Evolutionary conservation across 2,329 filamentous ascomycete genomes (phyloP).

Genomic region (Nemania serpens): DNA sequence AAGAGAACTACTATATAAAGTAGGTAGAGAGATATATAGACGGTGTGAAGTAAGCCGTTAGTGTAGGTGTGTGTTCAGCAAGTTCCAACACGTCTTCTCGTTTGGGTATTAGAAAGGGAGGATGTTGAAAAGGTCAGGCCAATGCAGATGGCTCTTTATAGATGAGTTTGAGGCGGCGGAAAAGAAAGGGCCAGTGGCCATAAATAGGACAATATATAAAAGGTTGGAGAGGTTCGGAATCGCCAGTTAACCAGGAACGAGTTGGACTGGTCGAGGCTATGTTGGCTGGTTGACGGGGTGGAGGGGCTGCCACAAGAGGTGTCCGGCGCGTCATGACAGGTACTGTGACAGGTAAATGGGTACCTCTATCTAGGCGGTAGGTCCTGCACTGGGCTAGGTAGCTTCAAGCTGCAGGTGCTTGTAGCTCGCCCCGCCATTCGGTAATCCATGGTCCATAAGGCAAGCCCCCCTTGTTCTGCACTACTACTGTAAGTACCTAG

Average conservation of each 20-base stretch:
- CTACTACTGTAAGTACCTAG: too few relatives aligned
- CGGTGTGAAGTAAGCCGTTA: too few relatives aligned
- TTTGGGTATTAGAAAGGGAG: too few relatives aligned
- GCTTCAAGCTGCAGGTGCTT: slow-evolving; percentile 29
- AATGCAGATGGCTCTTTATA: slow-evolving; percentile 19
- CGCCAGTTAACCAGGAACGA: slow-evolving; percentile 11
- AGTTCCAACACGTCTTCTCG: too few relatives aligned
- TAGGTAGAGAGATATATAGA: not conserved
- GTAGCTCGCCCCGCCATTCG: not conserved
- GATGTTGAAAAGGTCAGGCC: not conserved
- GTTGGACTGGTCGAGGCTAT: slow-evolving; percentile 26
- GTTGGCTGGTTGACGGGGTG: slow-evolving; percentile 17
- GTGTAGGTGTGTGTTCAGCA: too few relatives aligned
- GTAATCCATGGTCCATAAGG: too few relatives aligned
- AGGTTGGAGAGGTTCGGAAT: slow-evolving; percentile 23
- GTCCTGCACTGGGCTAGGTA: too few relatives aligned
- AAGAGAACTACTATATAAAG: slow-evolving; percentile 11
- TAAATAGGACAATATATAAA: slow-evolving; percentile 23
- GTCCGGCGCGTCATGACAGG: too few relatives aligned
- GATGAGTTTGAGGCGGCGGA: slow-evolving; percentile 1
- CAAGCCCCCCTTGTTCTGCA: too few relatives aligned
- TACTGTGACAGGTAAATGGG: slow-evolving; percentile 13
- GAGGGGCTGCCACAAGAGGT: slow-evolving; percentile 13
- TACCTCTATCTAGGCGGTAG: too few relatives aligned
- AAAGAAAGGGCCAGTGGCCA: slow-evolving; percentile 8